These are phyloP conservation scores for Ogataea trehalophila DNA, from an alignment of 805 yeast species.

Conservation along the genomic window DNA sequence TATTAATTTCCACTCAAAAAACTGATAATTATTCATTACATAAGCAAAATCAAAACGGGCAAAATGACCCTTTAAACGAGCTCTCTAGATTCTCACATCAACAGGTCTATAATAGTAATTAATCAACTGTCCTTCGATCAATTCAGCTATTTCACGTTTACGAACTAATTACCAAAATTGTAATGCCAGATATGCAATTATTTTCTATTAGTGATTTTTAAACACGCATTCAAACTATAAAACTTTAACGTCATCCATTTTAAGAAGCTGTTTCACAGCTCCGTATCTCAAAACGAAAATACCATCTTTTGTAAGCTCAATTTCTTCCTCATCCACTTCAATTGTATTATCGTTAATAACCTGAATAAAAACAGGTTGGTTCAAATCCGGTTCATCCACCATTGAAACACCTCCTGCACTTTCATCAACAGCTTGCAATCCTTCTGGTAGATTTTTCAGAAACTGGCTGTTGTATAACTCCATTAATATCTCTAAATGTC, in stretches of 20 bases:
- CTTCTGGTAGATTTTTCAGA: slow-evolving; percentile 60
- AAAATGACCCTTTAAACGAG: no score
- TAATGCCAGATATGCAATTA: neutral
- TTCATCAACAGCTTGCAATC: slow-evolving; percentile 72
- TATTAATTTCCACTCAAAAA: no score
- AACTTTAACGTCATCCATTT: slow-evolving; percentile 38
- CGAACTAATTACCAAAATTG: neutral
- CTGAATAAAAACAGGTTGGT: slow-evolving; percentile 71
- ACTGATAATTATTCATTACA: no score
- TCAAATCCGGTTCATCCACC: slow-evolving; percentile 75
- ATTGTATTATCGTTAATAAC: slow-evolving; percentile 38
- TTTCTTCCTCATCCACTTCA: slow-evolving; percentile 46
- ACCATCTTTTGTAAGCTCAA: slow-evolving; percentile 57
- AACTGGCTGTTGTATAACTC: slow-evolving; percentile 66
- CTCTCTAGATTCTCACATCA: no score
- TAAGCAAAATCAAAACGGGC: no score
- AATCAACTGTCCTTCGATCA: neutral
- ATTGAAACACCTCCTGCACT: slow-evolving; percentile 61
- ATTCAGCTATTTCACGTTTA: neutral
- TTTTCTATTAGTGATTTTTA: neutral
- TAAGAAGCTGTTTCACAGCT: slow-evolving; percentile 38
- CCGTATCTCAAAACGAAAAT: slow-evolving; percentile 72
- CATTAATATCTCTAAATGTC: slow-evolving; percentile 60
- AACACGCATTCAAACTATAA: slow-evolving; percentile 23
- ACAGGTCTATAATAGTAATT: no score